Conservation (phyloP, 2,329 filamentous ascomycete genomes). For the Samsoniella hepiali region DNA sequence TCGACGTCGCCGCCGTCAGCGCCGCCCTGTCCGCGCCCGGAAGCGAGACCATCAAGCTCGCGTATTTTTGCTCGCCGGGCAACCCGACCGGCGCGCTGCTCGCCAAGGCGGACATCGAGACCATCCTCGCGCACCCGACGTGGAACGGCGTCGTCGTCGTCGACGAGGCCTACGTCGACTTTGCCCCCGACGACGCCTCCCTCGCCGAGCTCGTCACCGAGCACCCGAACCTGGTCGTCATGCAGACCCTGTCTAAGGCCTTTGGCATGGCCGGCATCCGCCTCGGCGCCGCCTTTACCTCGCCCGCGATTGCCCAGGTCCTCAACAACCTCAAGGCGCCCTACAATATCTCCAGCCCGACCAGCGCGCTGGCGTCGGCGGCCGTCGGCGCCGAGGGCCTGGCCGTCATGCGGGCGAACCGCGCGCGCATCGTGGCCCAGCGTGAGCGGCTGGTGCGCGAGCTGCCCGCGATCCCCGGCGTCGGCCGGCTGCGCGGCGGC, state of each 20-base stretch:
- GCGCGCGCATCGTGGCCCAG: slow-evolving; percentile 68
- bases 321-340: slow-evolving; percentile 94
- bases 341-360: slow-evolving; percentile 91
- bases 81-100: slow-evolving; percentile 87
- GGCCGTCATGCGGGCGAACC: slow-evolving; percentile 67
- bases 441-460: slow-evolving; percentile 71
- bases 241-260: slow-evolving; percentile 98
- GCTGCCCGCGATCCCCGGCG: slow-evolving; percentile 69
- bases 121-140: slow-evolving; percentile 76
- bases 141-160: slow-evolving; percentile 95
- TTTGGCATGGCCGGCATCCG: slow-evolving; percentile 94
- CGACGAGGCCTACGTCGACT: slow-evolving; percentile 96
- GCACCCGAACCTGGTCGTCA: slow-evolving; percentile 92
- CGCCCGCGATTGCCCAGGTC: slow-evolving; percentile 68
- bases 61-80: slow-evolving; percentile 90
- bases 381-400: slow-evolving; percentile 69
- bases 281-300: slow-evolving; percentile 80
- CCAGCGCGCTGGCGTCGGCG: slow-evolving; percentile 72
- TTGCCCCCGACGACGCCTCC: slow-evolving; percentile 71
- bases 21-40: slow-evolving; percentile 52
- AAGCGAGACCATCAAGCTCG: slow-evolving; percentile 70
- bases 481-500: slow-evolving; percentile 80
- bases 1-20: slow-evolving; percentile 69
- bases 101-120: slow-evolving; percentile 67
- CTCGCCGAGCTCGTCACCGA: slow-evolving; percentile 89